These are phyloP conservation scores for Clavispora asparagi DNA, from an alignment of 805 yeast genomes.

Conservation along the genomic window DNA sequence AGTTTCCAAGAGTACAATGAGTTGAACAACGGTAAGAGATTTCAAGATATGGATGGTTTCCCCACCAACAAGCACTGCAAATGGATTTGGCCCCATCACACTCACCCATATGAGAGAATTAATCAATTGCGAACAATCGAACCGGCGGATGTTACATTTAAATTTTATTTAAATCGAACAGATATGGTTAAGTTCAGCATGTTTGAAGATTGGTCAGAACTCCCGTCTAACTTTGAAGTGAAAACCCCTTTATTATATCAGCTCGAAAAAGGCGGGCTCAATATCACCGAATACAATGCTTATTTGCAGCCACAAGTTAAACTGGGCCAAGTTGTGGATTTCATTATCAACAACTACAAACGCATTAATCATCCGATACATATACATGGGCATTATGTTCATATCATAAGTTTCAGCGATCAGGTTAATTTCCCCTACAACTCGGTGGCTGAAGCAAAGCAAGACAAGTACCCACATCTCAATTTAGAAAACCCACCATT, in stretches of 20 bases:
- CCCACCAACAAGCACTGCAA: constrained; percentile 7
- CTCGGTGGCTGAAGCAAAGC: constrained; percentile 21
- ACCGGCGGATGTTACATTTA: constrained; percentile 23
- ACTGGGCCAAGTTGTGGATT: constrained; percentile 26
- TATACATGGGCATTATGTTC: constrained; percentile 31
- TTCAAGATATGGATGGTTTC: constrained; percentile 20
- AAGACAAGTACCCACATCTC: constrained; percentile 11
- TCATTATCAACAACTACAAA: constrained; percentile 24
- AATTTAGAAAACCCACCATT: constrained; percentile 19
- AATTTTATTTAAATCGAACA: constrained; percentile 25
- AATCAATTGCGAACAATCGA: constrained; percentile 2
- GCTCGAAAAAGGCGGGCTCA: not conserved
- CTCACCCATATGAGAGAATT: constrained; percentile 13
- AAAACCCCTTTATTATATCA: constrained; percentile 17
- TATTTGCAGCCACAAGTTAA: constrained; percentile 13
- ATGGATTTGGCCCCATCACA: constrained; percentile 14
- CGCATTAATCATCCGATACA: constrained; percentile 31
- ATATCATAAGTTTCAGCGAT: constrained; percentile 21
- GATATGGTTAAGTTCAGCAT: constrained; percentile 24
- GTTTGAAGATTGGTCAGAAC: constrained; percentile 16
- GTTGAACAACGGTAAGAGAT: constrained; percentile 15
- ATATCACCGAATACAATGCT: constrained; percentile 3
- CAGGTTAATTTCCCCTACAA: constrained; percentile 18
- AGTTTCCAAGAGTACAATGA: not conserved
- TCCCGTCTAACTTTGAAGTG: constrained; percentile 19